Percentiles rank a stretch among this genome's conserved stretches.
Evolutionary conservation across 1,284 basidiomycete species (phyloP).

Genomic region (Laetiporus sulphureus): DNA sequence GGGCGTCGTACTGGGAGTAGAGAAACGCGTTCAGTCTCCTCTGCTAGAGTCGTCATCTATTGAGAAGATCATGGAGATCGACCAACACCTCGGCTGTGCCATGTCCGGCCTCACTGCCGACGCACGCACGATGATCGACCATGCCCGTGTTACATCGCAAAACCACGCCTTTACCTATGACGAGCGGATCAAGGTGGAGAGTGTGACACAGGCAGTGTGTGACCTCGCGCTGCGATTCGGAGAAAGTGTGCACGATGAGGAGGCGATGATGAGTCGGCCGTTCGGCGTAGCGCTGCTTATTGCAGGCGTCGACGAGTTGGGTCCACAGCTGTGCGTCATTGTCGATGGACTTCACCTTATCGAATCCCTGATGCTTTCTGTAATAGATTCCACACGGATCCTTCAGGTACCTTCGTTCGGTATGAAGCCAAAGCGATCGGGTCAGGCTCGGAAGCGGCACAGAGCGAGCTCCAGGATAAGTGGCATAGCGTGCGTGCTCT

Average conservation of each 20-base stretch:
- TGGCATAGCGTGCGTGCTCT: slow-evolving; percentile 77
- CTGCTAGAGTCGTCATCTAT: slow-evolving; percentile 94
- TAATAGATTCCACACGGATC: slow-evolving; percentile 91
- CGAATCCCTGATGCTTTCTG: slow-evolving; percentile 1
- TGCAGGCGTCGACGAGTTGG: slow-evolving; percentile 93
- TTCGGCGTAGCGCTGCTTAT: slow-evolving; percentile 98
- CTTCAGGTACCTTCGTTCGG: slow-evolving; percentile 96
- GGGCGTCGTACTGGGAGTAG: slow-evolving; percentile 92
- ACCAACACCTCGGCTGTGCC: slow-evolving; percentile 92
- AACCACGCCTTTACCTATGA: slow-evolving; percentile 98
- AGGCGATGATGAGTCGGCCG: slow-evolving; percentile 98
- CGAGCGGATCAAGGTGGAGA: slow-evolving; percentile 95
- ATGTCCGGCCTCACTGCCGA: slow-evolving; percentile 99
- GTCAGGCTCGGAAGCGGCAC: slow-evolving; percentile 95
- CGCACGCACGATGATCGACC: slow-evolving; percentile 99
- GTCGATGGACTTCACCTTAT: neutral
- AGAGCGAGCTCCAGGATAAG: slow-evolving; percentile 95
- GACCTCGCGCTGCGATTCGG: slow-evolving; percentile 97
- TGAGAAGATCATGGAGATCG: slow-evolving; percentile 99
- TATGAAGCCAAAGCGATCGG: slow-evolving; percentile 99
- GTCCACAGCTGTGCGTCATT: slow-evolving; percentile 80
- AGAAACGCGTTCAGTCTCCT: slow-evolving; percentile 97
- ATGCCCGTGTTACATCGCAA: slow-evolving; percentile 94
- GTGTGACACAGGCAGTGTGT: slow-evolving; percentile 95
- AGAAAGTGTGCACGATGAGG: slow-evolving; percentile 98